These are phyloP conservation scores for Cladophialophora exuberans DNA, from an alignment of 2,329 filamentous ascomycete species.

Conservation along the genomic window DNA sequence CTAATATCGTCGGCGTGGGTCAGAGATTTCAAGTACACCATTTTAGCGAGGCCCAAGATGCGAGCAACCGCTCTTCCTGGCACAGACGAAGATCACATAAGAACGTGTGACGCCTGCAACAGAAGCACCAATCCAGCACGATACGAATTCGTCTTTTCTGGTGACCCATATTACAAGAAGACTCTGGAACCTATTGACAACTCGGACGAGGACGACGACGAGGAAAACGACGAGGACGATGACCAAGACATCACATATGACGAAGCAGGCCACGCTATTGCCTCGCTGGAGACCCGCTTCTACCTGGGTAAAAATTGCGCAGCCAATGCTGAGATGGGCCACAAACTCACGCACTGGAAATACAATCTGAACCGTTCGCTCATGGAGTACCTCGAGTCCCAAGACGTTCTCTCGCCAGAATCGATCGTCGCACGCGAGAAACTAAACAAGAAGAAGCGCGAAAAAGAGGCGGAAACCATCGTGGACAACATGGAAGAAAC, in stretches of 20 bases:
- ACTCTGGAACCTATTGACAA: conserved; percentile 66
- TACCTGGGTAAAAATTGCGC: conserved; percentile 63
- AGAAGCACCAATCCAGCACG: conserved; percentile 69
- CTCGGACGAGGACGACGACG: conserved; percentile 45
- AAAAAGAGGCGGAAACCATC: conserved; percentile 65
- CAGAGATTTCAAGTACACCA: conserved; percentile 64
- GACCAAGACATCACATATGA: conserved; percentile 42
- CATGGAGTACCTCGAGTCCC: conserved; percentile 60
- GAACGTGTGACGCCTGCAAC: conserved; percentile 71
- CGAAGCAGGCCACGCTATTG: conserved; percentile 52
- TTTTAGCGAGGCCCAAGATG: conserved; percentile 68
- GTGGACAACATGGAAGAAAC: conserved; percentile 65
- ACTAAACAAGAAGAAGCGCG: conserved; percentile 62
- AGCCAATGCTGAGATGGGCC: conserved; percentile 69
- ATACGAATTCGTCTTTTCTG: conserved; percentile 64
- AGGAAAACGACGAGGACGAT: conserved; percentile 41
- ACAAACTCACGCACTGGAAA: conserved; percentile 76
- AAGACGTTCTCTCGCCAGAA: conserved; percentile 61
- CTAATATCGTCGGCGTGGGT: conserved; percentile 74
- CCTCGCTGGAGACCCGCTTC: conserved; percentile 51
- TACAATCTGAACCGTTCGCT: conserved; percentile 74
- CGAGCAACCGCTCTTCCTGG: conserved; percentile 41
- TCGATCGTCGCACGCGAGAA: conserved; percentile 64
- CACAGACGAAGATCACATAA: conserved; percentile 26
- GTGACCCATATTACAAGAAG: conserved; percentile 66